Conservation (phyloP, 805 yeast genomes). For the Starmerella vaccinii region DNA sequence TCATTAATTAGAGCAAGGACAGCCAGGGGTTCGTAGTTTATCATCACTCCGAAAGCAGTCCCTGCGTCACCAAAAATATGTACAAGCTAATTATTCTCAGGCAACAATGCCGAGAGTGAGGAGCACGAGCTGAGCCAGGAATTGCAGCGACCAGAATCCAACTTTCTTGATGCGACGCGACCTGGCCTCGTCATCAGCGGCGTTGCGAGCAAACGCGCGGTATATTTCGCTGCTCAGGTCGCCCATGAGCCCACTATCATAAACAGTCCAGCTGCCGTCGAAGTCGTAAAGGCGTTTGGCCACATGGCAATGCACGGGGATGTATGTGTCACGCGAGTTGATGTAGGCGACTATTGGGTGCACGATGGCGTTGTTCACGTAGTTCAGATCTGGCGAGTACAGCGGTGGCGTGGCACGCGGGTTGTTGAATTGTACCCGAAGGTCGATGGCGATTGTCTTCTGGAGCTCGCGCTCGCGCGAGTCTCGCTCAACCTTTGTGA, state of each 20-base stretch:
- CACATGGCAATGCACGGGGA: conserved; percentile 75
- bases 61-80: neutral
- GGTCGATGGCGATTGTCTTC: conserved; percentile 63
- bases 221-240: conserved; percentile 83
- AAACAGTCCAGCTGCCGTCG: conserved; percentile 93
- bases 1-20: neutral
- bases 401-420: conserved; percentile 85
- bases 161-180: conserved; percentile 65
- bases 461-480: conserved; percentile 31
- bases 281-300: conserved; percentile 73
- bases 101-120: conserved; percentile 73
- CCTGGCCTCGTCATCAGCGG: conserved; percentile 74
- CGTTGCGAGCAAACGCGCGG: conserved; percentile 80
- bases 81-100: too few species aligned
- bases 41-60: too few species aligned
- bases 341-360: conserved; percentile 94
- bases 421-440: conserved; percentile 68
- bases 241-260: conserved; percentile 83
- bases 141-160: conserved; percentile 86
- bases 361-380: conserved; percentile 80
- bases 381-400: conserved; percentile 77
- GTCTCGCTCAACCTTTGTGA: conserved; percentile 28
- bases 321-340: conserved; percentile 78
- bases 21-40: neutral
- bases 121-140: conserved; percentile 67